Evolutionary conservation across 768 basidiomycete genomes (phyloP), one percentile per base, ranked within the genome.

Genomic region (Gelatoporia subvermispora): DNA sequence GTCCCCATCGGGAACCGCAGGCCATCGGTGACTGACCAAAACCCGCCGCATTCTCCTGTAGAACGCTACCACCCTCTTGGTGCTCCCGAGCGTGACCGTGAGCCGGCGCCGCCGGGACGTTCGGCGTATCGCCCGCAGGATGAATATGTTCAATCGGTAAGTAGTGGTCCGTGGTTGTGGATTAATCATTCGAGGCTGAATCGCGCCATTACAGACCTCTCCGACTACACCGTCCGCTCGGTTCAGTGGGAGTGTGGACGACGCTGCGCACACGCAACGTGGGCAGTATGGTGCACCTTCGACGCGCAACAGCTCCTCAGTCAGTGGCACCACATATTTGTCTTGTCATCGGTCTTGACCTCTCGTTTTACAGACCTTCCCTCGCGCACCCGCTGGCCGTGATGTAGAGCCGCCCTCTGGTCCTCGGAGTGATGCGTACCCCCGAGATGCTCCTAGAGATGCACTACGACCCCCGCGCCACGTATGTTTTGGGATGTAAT

Each of bases 1-100:
- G 28, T 49, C 13, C 49, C 54, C 18, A 34, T 53, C n/a, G 49
- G 43, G 2, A 36, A 28, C 5, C 50, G 49, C 34, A 25, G 36
- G 1, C 24, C 22, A 8, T 23, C 49, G 24, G 37, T 13, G 3
- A 28, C 45, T 8, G 45, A 49, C n/a, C 43, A 20, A 3, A 41
- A 43, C 24, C 24, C 21, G 16, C 9, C 24, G 3, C 47, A n/a
- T 22, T 41, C 50, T 28, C 48, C 49, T 10, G 40, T 37, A 4
- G 39, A 53, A 11, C 36, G 35, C 2, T 39, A 17, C 22, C 25
- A 41, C 15, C 46, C 45, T 21, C 23, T 13, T 7, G 35, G 16
- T 3, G 51, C 39, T 7, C 21, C 42, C 1, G 47, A 48, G 5
- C 23, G 38, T 4, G 48, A 39, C 13, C 40, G 40, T 20, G 17